phyloP scores from a whole-genome alignment of 352 stramenopile genomes.

The Pythium angustatum region DNA sequence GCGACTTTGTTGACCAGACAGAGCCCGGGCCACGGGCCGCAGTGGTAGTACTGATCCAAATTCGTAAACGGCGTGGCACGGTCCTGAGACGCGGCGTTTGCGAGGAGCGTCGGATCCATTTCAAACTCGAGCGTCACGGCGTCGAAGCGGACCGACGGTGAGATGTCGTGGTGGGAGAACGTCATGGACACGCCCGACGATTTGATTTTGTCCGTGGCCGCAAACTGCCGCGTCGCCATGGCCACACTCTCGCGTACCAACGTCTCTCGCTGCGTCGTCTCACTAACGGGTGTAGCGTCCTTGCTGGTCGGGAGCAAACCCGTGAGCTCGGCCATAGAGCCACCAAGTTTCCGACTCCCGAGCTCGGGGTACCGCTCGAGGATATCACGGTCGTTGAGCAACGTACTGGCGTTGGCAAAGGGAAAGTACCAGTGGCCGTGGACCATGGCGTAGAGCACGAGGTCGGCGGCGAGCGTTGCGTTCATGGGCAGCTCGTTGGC shows the following conservation, averaged over 20 bases:
- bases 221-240: neutral
- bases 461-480: conserved; percentile 8
- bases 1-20: neutral
- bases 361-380: neutral
- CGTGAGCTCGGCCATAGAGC: neutral
- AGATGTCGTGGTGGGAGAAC: conserved; percentile 12
- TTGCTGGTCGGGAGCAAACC: neutral
- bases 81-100: too few relatives aligned
- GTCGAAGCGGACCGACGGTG: conserved; percentile 8
- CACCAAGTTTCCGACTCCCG: too few relatives aligned
- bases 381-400: neutral
- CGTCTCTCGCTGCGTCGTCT: neutral
- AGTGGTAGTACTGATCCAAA: neutral
- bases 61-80: neutral
- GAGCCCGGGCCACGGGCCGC: conserved; percentile 10
- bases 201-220: neutral
- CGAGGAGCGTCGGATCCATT: conserved; percentile 2
- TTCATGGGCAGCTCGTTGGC: conserved; percentile 18
- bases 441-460: conserved; percentile 10
- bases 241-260: neutral
- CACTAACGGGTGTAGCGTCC: neutral
- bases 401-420: neutral
- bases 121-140: conserved; percentile 10
- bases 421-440: neutral
- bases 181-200: neutral